Percentiles rank a stretch among this genome's conserved stretches.
Conservation (phyloP, 2,329 filamentous ascomycete genomes). For the Claviceps cyperi region DNA sequence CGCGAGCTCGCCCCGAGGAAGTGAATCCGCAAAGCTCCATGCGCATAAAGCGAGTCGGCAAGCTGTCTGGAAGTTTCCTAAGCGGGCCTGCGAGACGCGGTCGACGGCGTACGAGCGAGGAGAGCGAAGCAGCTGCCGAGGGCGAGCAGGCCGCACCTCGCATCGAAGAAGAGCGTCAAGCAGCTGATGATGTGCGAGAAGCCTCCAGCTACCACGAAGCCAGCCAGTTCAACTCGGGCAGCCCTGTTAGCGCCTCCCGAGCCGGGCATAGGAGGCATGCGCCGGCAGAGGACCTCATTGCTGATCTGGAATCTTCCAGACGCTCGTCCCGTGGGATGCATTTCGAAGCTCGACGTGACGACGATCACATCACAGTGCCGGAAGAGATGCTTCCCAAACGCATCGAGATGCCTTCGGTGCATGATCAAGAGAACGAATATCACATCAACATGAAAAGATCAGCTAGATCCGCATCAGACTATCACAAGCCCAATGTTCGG, state of each 20-base stretch:
- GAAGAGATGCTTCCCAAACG: slow-evolving; percentile 17
- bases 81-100: slow-evolving; percentile 69
- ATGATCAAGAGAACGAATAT: slow-evolving; percentile 77
- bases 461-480: slow-evolving; percentile 38
- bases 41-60: slow-evolving; percentile 62
- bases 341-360: slow-evolving; percentile 11
- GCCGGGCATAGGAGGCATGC: slow-evolving; percentile 26
- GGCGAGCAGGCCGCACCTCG: slow-evolving; percentile 24
- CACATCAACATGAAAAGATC: slow-evolving; percentile 52
- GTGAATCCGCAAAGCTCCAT: slow-evolving; percentile 60
- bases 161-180: slow-evolving; percentile 29
- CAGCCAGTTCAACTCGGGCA: slow-evolving; percentile 39
- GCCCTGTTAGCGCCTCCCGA: slow-evolving; percentile 37
- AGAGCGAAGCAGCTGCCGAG: slow-evolving; percentile 33
- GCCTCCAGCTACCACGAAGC: slow-evolving; percentile 30
- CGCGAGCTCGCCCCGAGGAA: slow-evolving; percentile 41
- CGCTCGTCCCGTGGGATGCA: slow-evolving; percentile 16
- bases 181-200: slow-evolving; percentile 22
- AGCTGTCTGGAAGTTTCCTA: slow-evolving; percentile 61
- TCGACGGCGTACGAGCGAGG: slow-evolving; percentile 51
- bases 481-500: slow-evolving; percentile 40
- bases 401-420: slow-evolving; percentile 42
- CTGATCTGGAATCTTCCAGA: slow-evolving; percentile 15
- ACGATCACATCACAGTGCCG: slow-evolving; percentile 9
- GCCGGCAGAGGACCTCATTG: slow-evolving; percentile 21